Evolutionary conservation across 2,329 filamentous ascomycete genomes (phyloP).

Genomic region (Moelleriella libera): DNA sequence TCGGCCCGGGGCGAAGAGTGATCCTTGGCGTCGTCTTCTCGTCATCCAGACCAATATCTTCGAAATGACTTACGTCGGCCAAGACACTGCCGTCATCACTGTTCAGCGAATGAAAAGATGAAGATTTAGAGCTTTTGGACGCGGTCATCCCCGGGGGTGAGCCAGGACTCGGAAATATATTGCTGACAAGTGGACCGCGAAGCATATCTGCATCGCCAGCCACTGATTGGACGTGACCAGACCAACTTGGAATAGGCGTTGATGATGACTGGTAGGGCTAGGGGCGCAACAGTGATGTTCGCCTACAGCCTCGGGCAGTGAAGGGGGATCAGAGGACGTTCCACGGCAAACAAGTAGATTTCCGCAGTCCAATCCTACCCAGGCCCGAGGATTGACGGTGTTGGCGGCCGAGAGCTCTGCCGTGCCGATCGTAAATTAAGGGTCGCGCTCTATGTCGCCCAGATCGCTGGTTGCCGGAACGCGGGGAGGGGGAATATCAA

Average conservation of each 20-base stretch:
- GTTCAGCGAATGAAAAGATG: slow-evolving; percentile 69
- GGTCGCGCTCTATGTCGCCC: not conserved
- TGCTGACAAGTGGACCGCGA: slow-evolving; percentile 14
- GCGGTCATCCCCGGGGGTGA: slow-evolving; percentile 50
- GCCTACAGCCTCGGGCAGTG: too few species aligned
- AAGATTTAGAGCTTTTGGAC: slow-evolving; percentile 85
- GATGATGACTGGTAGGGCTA: too few species aligned
- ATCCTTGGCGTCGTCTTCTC: slow-evolving; percentile 34
- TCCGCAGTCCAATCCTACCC: too few species aligned
- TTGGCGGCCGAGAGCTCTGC: not conserved
- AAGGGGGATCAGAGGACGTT: too few species aligned
- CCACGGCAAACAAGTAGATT: too few species aligned
- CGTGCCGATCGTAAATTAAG: not conserved
- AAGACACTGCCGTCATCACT: slow-evolving; percentile 59
- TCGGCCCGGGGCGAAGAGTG: slow-evolving; percentile 19
- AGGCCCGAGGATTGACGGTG: too few species aligned
- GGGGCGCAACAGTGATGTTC: too few species aligned
- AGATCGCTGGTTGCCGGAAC: not conserved
- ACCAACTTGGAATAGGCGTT: not conserved
- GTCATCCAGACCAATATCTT: slow-evolving; percentile 81
- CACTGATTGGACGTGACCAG: not conserved
- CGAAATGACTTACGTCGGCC: slow-evolving; percentile 70
- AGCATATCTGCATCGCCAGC: slow-evolving; percentile 20
- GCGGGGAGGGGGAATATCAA: not conserved
- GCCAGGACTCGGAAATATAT: slow-evolving; percentile 16